phyloP scores from a whole-genome alignment of 129 eudicot genomes.

The Flaveria brownii region DNA sequence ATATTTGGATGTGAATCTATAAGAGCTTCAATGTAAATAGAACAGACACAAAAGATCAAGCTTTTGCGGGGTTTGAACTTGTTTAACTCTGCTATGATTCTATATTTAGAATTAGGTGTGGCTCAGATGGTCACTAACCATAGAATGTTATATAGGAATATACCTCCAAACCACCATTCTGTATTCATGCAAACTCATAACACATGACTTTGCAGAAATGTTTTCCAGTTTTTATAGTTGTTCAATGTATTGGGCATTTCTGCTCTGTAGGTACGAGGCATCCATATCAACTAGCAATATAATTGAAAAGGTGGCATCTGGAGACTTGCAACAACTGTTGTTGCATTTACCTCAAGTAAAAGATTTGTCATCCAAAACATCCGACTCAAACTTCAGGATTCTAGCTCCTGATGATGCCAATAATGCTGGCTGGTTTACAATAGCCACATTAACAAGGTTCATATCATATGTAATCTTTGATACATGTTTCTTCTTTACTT shows the following conservation, averaged over 20 bases:
- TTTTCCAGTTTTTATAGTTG: neutral
- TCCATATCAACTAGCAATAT: constrained; percentile 45
- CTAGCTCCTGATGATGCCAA: constrained; percentile 41
- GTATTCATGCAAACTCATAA: neutral
- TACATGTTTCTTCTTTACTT: constrained; percentile 13
- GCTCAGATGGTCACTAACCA: neutral
- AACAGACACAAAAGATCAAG: neutral
- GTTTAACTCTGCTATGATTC: constrained; percentile 8
- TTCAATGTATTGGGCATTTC: constrained; percentile 13
- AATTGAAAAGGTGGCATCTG: constrained; percentile 65
- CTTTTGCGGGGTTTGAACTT: constrained; percentile 11
- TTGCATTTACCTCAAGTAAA: constrained; percentile 58
- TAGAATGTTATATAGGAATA: constrained; percentile 12
- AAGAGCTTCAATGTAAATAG: neutral
- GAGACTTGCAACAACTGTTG: constrained; percentile 63
- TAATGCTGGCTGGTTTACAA: constrained; percentile 65
- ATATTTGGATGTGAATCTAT: constrained; percentile 8
- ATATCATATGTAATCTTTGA: constrained; percentile 22
- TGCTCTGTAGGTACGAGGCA: constrained; percentile 61
- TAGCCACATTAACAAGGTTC: constrained; percentile 73
- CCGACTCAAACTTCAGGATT: constrained; percentile 61
- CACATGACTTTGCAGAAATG: neutral
- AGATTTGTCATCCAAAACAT: constrained; percentile 56
- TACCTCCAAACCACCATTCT: constrained; percentile 3
- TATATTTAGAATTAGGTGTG: neutral